Percentiles rank a stretch among this genome's conserved stretches.
These are phyloP conservation scores for Prunus campanulata DNA, from an alignment of 306 rosid species.

Conservation along the genomic window DNA sequence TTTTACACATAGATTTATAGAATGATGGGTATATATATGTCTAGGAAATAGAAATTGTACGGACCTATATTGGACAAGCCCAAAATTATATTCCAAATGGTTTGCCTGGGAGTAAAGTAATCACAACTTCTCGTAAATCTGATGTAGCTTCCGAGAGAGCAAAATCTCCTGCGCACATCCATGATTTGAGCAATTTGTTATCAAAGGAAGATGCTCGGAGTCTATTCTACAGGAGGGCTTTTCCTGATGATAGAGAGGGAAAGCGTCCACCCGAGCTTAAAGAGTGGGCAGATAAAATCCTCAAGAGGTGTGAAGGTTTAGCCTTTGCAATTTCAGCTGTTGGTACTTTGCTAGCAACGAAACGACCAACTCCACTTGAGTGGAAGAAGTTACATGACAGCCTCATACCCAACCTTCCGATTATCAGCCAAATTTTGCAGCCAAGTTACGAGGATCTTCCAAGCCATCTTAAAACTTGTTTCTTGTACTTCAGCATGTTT, in stretches of 20 bases:
- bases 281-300: not conserved
- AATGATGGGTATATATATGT: no score
- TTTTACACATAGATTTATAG: no score
- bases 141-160: not conserved
- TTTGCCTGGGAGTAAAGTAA: slow-evolving; percentile 11
- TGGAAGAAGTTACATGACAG: not conserved
- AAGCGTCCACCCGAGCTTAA: not conserved
- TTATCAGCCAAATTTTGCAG: not conserved
- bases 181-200: not conserved
- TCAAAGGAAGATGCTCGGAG: not conserved
- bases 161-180: not conserved
- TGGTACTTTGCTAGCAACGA: not conserved
- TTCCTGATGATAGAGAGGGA: not conserved
- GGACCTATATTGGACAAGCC: no score
- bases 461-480: not conserved
- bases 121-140: not conserved
- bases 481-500: slow-evolving; percentile 1
- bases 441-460: slow-evolving; percentile 8
- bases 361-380: not conserved
- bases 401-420: not conserved
- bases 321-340: not conserved
- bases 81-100: not conserved
- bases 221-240: slow-evolving; percentile 10
- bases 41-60: no score
- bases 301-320: slow-evolving; percentile 6